Evolutionary conservation across 164 flowering plant genomes (phyloP).

Genomic region (Malania oleifera): DNA sequence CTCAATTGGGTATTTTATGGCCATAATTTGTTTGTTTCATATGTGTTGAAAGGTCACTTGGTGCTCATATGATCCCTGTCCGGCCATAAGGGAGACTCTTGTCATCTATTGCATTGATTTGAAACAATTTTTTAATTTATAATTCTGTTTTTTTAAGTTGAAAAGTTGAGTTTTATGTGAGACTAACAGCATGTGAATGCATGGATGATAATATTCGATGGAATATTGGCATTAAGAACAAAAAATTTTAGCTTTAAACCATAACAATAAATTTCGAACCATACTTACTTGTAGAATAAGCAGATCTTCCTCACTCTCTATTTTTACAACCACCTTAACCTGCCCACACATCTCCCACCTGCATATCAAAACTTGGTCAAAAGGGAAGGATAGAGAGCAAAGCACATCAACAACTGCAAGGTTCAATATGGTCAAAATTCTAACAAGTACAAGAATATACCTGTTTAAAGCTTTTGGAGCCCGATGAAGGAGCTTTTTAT

Average conservation of each 20-base stretch:
- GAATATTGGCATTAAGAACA: neutral
- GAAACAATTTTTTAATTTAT: too few species aligned
- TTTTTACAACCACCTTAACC: conserved; percentile 94
- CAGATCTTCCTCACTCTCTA: conserved; percentile 86
- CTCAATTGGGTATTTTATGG: too few species aligned
- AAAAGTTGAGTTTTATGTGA: too few species aligned
- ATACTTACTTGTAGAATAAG: conserved; percentile 68
- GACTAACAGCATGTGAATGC: too few species aligned
- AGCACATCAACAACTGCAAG: neutral
- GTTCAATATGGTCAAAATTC: neutral
- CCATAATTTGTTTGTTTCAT: too few species aligned
- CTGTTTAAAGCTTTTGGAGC: conserved; percentile 87
- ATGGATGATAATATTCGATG: too few species aligned
- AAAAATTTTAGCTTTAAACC: neutral
- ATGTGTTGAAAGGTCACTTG: too few species aligned
- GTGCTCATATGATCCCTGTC: too few species aligned
- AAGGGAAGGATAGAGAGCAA: neutral
- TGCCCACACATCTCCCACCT: conserved; percentile 99
- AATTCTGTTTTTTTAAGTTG: too few species aligned
- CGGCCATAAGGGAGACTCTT: too few species aligned
- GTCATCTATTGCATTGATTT: too few species aligned
- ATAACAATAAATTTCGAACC: neutral
- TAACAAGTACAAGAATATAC: conserved; percentile 25
- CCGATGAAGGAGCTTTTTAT: conserved; percentile 66
- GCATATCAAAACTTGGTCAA: conserved; percentile 17